phyloP scores from a whole-genome alignment of 495 filamentous ascomycete genomes.

The Neurospora sp. region DNA sequence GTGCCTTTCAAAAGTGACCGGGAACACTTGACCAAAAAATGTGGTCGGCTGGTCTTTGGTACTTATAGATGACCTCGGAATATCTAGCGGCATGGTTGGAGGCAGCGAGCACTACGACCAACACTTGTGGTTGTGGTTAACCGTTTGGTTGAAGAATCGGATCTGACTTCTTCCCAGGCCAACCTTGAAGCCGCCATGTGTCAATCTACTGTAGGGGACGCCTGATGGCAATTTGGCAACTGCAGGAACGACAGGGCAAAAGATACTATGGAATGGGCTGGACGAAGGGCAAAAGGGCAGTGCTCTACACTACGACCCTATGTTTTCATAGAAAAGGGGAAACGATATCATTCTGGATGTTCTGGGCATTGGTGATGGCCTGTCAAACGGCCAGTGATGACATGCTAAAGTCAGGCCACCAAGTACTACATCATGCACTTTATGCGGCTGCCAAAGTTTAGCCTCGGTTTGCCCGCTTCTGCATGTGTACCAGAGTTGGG shows the following conservation, averaged over 20 bases:
- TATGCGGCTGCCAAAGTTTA: not conserved
- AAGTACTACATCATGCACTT: not conserved
- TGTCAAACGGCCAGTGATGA: not conserved
- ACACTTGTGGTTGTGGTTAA: not conserved
- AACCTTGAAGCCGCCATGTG: not conserved
- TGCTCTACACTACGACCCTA: not conserved
- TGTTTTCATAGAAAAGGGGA: not conserved
- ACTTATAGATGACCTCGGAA: not conserved
- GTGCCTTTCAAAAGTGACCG: not conserved
- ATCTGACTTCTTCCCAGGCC: not conserved
- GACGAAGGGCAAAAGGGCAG: not conserved
- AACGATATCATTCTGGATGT: not conserved
- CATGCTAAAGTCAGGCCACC: not conserved
- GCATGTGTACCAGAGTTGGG: not conserved
- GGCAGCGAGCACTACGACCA: not conserved
- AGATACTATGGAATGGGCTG: not conserved
- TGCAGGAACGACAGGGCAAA: not conserved
- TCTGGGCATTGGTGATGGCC: not conserved
- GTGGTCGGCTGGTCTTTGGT: not conserved
- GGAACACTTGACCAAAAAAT: not conserved
- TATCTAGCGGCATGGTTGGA: not conserved
- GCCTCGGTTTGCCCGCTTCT: not conserved
- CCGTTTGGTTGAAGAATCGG: not conserved
- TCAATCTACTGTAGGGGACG: not conserved
- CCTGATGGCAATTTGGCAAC: not conserved